Base-by-base conservation (phyloP, 805 yeast genomes). In the Millerago galiae region DNA sequence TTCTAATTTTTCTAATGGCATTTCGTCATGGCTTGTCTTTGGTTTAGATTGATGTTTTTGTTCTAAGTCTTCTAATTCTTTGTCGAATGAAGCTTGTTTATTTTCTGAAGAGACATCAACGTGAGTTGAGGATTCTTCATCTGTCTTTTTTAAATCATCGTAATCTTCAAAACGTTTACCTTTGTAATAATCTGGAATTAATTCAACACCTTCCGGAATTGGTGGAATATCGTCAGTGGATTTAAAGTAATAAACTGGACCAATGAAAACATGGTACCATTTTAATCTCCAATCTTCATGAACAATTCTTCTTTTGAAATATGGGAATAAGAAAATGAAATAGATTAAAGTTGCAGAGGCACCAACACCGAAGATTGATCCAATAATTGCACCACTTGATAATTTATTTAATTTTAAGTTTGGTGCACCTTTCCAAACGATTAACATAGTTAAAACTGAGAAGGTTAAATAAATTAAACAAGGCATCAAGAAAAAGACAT, bases 371-470 rank as follows among this genome's bases (percentile, higher is more conserved):
- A 82, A 62, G 47, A 81, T 75, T 26, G 85, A 67, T 9, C 79
- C 84, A 36, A 65, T 68, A 34, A 74, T 74, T 10, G 81, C 72
- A 26, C 74, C 74, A 5, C 68, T 54, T 2, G 80, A 66, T 41
- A 83, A 66, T 8, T 75, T 56, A 49, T 75, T 68, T 54, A 83
- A 67, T 24, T 76, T 64, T 52, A 83, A 71, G 49, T 72, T 72
- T 53, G 90, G 88, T 42, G 90, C 81, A 53, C 89, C 90, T 60
- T 83, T 82, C 85, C 86, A 81, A 31, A 80, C 86, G 57, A 83
- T 78, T 61, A 82, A 71, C 84, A 84, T 81, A 45, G 89, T 80
- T 53, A 83, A 69, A 38, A 82, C 71, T 33, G 80, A 59, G 44
- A 79, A 77, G 18, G 86, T 74, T 31, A 68, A 56, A 50, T 74